Base-by-base conservation (phyloP, 345 rosid genomes). In the Murraya paniculata region DNA sequence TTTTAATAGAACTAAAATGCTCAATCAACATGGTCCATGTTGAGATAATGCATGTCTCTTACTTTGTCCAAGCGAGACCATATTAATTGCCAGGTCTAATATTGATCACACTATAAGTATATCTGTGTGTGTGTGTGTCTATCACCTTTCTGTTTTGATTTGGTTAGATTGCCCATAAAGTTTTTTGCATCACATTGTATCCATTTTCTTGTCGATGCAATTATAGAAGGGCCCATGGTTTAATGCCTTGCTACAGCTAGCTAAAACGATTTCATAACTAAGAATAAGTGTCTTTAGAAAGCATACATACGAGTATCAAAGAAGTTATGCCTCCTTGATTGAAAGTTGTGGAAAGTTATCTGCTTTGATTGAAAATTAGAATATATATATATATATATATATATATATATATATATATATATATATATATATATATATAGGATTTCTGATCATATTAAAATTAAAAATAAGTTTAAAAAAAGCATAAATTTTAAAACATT, bases 121-220 rank as follows among this genome's bases (percentile, higher is more conserved):
- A 35, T 8, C 7, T 30, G 2, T 33, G 4, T 33, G 4, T 33
- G 4, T 33, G 4, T 33, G 4, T 33, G 4, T 13, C 2, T 2
- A 41, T 2, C 39, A 36, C 2, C 16, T 45, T 45, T 45, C 18
- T 45, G 18, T 13, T 45, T 45, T 45, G 50, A 45, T 45, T 79
- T 81, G 85, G 82, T 86, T 74, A 64, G 86, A 84, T 72, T 38
- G 82, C 4, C 79, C 78, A 35, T 65, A 84, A 84, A 87, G 86
- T 77, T 76, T 68, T 77, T 64, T 39, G 2, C 77, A 53, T 76
- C 53, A 55, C 59, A 64, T 67, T 78, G 18, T 28, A 74, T 59
- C 65, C 57, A 59, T 70, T 64, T 57, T 53, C 36, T 33, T 41
- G 66, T 39, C 64, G 28, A 59, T 69, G 57, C 68, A 50, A 72